phyloP scores from a whole-genome alignment of 1,139 yeast genomes.

The Zygoascus sp. region DNA sequence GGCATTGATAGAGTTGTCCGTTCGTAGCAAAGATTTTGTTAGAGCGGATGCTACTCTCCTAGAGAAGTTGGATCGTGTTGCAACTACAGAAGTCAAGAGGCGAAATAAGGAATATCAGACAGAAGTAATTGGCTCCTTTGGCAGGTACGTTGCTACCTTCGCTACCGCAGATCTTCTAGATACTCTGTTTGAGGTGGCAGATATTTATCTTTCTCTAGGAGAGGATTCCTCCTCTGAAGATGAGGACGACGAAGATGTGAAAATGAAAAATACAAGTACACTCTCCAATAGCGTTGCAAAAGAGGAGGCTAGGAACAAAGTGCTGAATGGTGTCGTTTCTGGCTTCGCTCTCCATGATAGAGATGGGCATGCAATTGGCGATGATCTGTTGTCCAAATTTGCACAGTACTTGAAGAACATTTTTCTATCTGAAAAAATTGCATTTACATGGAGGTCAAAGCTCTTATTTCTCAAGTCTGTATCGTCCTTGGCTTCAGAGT shows the following conservation, averaged over 20 bases:
- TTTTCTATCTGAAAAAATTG: conserved; percentile 8
- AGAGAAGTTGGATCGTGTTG: conserved; percentile 41
- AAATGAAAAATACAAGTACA: conserved; percentile 15
- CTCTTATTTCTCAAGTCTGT: conserved; percentile 29
- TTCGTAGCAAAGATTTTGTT: conserved; percentile 40
- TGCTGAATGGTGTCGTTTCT: conserved; percentile 29
- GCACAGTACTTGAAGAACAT: conserved; percentile 4
- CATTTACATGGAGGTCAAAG: conserved; percentile 56
- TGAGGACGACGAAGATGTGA: conserved; percentile 24
- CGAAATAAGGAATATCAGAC: conserved; percentile 62
- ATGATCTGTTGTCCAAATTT: neutral
- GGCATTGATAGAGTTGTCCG: conserved; percentile 59
- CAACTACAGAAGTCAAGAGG: conserved; percentile 60
- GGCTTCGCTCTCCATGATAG: conserved; percentile 21
- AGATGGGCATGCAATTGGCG: conserved; percentile 1
- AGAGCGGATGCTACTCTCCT: conserved; percentile 29
- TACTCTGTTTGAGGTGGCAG: conserved; percentile 33
- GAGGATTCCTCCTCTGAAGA: conserved; percentile 28
- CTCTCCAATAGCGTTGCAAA: conserved; percentile 26
- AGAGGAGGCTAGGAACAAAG: conserved; percentile 39
- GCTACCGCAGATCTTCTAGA: conserved; percentile 36
- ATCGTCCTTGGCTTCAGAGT: neutral
- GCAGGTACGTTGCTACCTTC: conserved; percentile 25
- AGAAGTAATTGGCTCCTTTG: conserved; percentile 29
- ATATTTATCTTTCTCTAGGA: conserved; percentile 24